Evolutionary conservation across 176 grass and related monocot genomes (phyloP).

Genomic region (Zoysia pacifica): DNA sequence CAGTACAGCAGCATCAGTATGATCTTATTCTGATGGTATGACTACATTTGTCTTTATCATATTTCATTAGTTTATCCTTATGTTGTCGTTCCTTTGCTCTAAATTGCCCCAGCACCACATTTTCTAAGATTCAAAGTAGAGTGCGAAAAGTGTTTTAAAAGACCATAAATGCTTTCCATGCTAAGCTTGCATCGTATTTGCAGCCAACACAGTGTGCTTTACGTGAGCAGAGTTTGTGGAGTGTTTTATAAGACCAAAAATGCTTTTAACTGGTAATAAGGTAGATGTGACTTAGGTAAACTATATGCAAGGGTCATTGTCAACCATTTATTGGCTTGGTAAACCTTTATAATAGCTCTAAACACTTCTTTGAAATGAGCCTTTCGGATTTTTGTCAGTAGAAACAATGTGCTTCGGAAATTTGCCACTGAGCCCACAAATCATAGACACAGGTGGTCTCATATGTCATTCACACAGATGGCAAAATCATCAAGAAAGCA

Average conservation of each 20-base stretch:
- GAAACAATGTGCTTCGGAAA: too few species aligned
- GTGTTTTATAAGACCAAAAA: slow-evolving; percentile 14
- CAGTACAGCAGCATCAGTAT: slow-evolving; percentile 65
- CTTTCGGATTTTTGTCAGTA: too few species aligned
- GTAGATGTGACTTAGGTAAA: slow-evolving; percentile 9
- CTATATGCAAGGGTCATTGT: slow-evolving; percentile 9
- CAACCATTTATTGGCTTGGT: not conserved
- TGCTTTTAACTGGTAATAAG: not conserved
- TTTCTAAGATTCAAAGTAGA: slow-evolving; percentile 27
- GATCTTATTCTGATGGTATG: slow-evolving; percentile 94
- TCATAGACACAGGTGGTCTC: too few species aligned
- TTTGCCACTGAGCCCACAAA: too few species aligned
- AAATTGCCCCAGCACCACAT: slow-evolving; percentile 21
- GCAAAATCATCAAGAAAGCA: too few species aligned
- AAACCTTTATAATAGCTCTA: not conserved
- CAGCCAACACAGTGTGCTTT: slow-evolving; percentile 14
- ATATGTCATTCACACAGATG: too few species aligned
- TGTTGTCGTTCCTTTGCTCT: slow-evolving; percentile 25
- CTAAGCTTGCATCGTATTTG: slow-evolving; percentile 28
- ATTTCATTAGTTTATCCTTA: slow-evolving; percentile 22
- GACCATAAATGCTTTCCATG: not conserved
- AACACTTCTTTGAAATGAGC: slow-evolving; percentile 6
- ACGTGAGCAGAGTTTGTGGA: slow-evolving; percentile 3
- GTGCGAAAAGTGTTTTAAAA: too few species aligned
- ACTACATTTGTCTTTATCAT: slow-evolving; percentile 29